Conservation (phyloP, 495 filamentous ascomycete species). For the Penicillium cinerascens region DNA sequence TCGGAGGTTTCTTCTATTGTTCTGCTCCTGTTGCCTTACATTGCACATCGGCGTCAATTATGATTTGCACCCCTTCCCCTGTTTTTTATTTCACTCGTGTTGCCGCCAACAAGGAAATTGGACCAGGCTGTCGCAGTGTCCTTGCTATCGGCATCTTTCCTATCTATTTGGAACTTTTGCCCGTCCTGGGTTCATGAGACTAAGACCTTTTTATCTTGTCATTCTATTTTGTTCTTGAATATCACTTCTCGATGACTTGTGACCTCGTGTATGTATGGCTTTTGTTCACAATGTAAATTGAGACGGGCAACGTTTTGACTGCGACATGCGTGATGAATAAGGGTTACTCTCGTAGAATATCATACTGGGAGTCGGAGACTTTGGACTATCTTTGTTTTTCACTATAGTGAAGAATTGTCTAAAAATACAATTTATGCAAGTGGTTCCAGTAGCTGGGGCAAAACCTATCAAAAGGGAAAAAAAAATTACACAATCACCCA, state of each 20-base stretch:
- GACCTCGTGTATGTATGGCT: constrained; percentile 6
- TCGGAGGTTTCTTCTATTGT: constrained; percentile 1
- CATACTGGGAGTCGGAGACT: background rate
- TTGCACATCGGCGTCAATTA: constrained; percentile 18
- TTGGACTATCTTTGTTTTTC: constrained; percentile 3
- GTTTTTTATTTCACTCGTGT: background rate
- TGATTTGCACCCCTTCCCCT: background rate
- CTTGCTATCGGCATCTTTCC: constrained; percentile 2
- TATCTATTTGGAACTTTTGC: constrained; percentile 1
- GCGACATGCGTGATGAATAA: background rate
- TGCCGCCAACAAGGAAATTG: background rate
- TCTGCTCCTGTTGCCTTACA: constrained; percentile 4
- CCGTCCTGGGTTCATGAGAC: constrained; percentile 9
- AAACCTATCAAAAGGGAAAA: constrained; percentile 16
- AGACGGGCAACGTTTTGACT: background rate
- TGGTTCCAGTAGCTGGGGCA: constrained; percentile 15
- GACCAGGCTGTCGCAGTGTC: constrained; percentile 1
- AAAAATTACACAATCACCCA: constrained; percentile 19
- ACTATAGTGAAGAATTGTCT: constrained; percentile 33
- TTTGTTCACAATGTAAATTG: constrained; percentile 27
- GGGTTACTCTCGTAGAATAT: background rate
- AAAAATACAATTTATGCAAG: constrained; percentile 57
- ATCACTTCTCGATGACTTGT: constrained; percentile 9
- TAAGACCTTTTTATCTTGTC: constrained; percentile 10
- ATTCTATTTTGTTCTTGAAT: constrained; percentile 13